Evolutionary conservation across 2,329 filamentous ascomycete genomes (phyloP).

Genomic region (Coniochaeta prunicola): DNA sequence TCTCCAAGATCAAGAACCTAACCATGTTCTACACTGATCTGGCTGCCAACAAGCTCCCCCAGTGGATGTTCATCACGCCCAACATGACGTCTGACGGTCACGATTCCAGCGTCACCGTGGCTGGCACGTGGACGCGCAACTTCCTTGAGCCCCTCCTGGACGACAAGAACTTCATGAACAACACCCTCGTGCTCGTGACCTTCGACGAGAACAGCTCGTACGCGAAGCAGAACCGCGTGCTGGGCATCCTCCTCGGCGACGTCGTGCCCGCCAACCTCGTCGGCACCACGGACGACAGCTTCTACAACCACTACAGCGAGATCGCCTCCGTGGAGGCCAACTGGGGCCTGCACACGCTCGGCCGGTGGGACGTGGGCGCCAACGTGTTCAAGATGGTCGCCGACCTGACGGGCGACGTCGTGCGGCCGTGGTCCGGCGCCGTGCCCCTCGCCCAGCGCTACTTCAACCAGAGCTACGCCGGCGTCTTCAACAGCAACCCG

Average conservation of each 20-base stretch:
- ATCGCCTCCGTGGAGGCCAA: constrained; percentile 62
- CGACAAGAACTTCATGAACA: constrained; percentile 64
- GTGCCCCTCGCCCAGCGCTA: constrained; percentile 5
- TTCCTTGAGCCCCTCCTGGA: constrained; percentile 66
- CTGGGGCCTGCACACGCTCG: constrained; percentile 62
- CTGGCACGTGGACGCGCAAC: constrained; percentile 58
- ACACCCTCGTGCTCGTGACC: constrained; percentile 68
- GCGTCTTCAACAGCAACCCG: constrained; percentile 17
- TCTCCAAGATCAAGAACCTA: constrained; percentile 68
- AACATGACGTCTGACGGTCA: constrained; percentile 75
- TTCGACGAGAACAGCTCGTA: constrained; percentile 77
- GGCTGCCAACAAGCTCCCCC: constrained; percentile 54
- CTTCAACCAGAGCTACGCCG: constrained; percentile 19
- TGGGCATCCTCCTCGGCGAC: constrained; percentile 66
- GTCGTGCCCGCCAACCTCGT: constrained; percentile 58
- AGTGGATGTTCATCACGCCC: constrained; percentile 65
- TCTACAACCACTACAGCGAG: constrained; percentile 67
- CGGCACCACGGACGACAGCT: constrained; percentile 61
- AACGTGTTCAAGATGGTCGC: constrained; percentile 61
- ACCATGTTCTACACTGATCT: constrained; percentile 63
- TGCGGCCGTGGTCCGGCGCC: constrained; percentile 11
- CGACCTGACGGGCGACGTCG: constrained; percentile 50
- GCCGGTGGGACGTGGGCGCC: constrained; percentile 65
- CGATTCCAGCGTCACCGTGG: constrained; percentile 62
- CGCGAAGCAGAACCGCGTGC: constrained; percentile 57